phyloP scores from a whole-genome alignment of 2,329 filamentous ascomycete species.

The Colletotrichum orbiculare region DNA sequence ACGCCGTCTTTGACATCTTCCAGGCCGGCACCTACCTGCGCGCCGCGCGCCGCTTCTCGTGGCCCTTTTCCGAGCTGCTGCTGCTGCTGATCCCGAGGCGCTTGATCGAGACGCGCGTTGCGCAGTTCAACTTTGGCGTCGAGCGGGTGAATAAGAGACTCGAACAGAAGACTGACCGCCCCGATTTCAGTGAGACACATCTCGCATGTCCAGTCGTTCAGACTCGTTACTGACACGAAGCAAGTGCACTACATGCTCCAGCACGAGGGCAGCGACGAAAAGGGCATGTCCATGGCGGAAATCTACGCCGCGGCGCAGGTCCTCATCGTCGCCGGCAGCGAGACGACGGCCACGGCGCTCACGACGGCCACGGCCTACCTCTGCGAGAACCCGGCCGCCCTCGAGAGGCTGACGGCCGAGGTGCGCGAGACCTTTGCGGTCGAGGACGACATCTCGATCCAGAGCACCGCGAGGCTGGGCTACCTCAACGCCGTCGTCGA shows the following conservation, averaged over 20 bases:
- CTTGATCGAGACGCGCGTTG: conserved; percentile 29
- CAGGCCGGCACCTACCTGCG: conserved; percentile 31
- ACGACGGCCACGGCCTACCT: conserved; percentile 44
- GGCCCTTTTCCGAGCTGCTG: conserved; percentile 25
- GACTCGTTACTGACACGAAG: background rate
- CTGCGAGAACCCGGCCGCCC: conserved; percentile 42
- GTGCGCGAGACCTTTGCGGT: conserved; percentile 47
- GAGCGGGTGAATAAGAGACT: conserved; percentile 24
- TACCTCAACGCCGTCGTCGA: conserved; percentile 55
- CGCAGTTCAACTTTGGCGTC: conserved; percentile 30
- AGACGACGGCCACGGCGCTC: conserved; percentile 48
- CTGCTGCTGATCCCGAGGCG: conserved; percentile 27
- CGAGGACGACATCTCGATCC: conserved; percentile 50
- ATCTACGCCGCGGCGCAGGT: conserved; percentile 32
- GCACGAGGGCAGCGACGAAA: conserved; percentile 18
- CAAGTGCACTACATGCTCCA: conserved; percentile 31
- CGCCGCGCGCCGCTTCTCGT: conserved; percentile 28
- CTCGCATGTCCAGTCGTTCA: too few species aligned
- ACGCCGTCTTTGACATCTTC: conserved; percentile 40
- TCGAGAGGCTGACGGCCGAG: conserved; percentile 50
- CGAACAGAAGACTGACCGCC: conserved; percentile 24
- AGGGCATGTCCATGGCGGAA: conserved; percentile 25
- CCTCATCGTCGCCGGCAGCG: conserved; percentile 47
- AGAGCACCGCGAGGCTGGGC: conserved; percentile 43
- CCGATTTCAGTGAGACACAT: conserved; percentile 21